Base-by-base conservation (phyloP, 768 basidiomycete species). In the Mycena belliarum region DNA sequence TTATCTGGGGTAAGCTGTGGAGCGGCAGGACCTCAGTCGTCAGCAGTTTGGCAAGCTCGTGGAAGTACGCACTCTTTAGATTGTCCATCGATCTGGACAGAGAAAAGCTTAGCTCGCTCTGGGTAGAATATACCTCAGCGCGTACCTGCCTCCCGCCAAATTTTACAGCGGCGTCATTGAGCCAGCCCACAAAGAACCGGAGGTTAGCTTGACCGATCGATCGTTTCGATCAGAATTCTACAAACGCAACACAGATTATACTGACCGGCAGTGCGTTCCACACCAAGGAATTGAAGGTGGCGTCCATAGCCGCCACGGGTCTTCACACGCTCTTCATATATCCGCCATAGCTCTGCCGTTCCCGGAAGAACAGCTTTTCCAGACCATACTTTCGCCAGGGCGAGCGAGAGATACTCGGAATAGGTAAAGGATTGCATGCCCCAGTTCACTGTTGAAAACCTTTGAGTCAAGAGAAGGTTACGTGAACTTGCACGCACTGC, bases 371-470 rank as follows among this genome's bases (percentile, higher is more conserved):
- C 63, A 0, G 76, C 76, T 37, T 68, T 69, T 15, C 70, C 65
- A 4, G 65, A 52, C 76, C 76, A 77, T 1, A 78, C 70, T 61
- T 73, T 75, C 3, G 74, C 73, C 15, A 74, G 60, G 5, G 75
- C 73, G 1, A 76, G 63, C 8, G 73, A 69, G 3, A 70, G 54
- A 52, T 73, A 76, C 48, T 77, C 75, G 12, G 71, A 64, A 48
- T 75, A 73, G 7, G 71, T 71, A 63, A 76, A 77, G 1, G 75
- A 70, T 49, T 74, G 73, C 63, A 75, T 76, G 10, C 76, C 74
- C 58, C 69, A 66, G 62, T 77, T 77, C 56, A 73, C 75, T 76
- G 5, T n/a, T 52, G 14, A 40, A 40, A 48, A 32, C 6, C n/a
- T n/a, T n/a, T n/a, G n/a, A n/a, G n/a, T 48, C 29, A 32, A 32